Evolutionary conservation across 2,329 filamentous ascomycete species (phyloP).

Genomic region (Verruconis gallopava): DNA sequence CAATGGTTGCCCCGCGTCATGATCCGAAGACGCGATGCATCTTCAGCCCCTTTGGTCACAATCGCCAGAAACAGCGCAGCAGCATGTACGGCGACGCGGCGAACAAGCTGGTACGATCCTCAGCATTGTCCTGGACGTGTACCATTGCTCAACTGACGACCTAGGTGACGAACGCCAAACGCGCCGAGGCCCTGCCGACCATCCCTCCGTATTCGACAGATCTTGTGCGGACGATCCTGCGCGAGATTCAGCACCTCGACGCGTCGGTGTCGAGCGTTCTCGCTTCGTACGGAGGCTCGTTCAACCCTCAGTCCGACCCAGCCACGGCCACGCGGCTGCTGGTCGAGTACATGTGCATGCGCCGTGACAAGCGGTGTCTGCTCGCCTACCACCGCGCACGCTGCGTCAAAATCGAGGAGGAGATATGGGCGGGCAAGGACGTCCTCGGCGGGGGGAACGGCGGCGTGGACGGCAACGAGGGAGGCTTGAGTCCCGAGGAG

Average conservation of each 20-base stretch:
- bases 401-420: slow-evolving; percentile 80
- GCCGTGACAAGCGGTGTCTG: slow-evolving; percentile 88
- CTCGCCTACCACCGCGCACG: slow-evolving; percentile 87
- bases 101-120: slow-evolving; percentile 6
- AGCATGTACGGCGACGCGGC: slow-evolving; percentile 10
- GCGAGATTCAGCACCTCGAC: slow-evolving; percentile 87
- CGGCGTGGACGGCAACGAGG: slow-evolving; percentile 20
- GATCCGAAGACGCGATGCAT: no score
- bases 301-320: slow-evolving; percentile 72
- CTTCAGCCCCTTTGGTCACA: no score
- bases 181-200: slow-evolving; percentile 73
- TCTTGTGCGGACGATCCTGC: slow-evolving; percentile 71
- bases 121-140: background rate
- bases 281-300: slow-evolving; percentile 69
- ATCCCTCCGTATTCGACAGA: slow-evolving; percentile 89
- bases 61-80: no score
- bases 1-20: no score
- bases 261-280: slow-evolving; percentile 70
- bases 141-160: slow-evolving; percentile 4
- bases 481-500: slow-evolving; percentile 70
- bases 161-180: slow-evolving; percentile 89
- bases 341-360: slow-evolving; percentile 89
- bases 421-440: slow-evolving; percentile 85
- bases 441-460: slow-evolving; percentile 46
- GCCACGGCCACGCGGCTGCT: slow-evolving; percentile 78